Conservation (phyloP, 257 asterid genomes). For the Ligustrum vulgare region DNA sequence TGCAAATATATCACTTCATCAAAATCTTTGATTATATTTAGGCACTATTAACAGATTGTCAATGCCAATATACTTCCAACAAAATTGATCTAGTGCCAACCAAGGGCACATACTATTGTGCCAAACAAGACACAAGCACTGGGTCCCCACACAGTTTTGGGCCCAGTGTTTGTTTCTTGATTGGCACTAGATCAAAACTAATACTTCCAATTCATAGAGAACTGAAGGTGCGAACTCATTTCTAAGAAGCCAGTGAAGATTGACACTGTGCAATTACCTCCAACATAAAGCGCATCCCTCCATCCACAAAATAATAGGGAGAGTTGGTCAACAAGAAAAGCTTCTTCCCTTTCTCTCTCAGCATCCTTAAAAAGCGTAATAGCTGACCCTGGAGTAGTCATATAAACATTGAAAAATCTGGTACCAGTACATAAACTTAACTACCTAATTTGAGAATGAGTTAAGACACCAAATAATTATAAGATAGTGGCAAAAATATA, state of each 20-base stretch:
- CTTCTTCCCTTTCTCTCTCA: slow-evolving; percentile 88
- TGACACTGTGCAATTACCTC: slow-evolving; percentile 53
- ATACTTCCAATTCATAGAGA: neutral
- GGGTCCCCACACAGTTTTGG: too few species aligned
- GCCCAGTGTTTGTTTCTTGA: too few species aligned
- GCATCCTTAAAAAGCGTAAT: slow-evolving; percentile 68
- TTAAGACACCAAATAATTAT: neutral
- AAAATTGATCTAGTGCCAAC: too few species aligned
- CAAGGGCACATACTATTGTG: too few species aligned
- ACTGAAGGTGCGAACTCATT: neutral
- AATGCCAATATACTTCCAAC: neutral
- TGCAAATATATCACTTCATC: neutral
- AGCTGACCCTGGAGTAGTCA: slow-evolving; percentile 60
- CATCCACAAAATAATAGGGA: slow-evolving; percentile 93
- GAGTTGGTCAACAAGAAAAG: slow-evolving; percentile 93
- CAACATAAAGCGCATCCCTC: slow-evolving; percentile 91
- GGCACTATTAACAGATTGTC: neutral
- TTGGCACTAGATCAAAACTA: too few species aligned
- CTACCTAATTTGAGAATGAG: slow-evolving; percentile 8
- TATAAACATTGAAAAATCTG: slow-evolving; percentile 23
- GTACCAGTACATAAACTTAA: slow-evolving; percentile 1
- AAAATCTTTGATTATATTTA: neutral
- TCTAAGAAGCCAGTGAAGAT: slow-evolving; percentile 10
- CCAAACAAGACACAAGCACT: too few species aligned
- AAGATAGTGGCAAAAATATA: neutral